Conservation (phyloP, 169 alveolate genomes). For the Plasmodium chabaudi region DNA sequence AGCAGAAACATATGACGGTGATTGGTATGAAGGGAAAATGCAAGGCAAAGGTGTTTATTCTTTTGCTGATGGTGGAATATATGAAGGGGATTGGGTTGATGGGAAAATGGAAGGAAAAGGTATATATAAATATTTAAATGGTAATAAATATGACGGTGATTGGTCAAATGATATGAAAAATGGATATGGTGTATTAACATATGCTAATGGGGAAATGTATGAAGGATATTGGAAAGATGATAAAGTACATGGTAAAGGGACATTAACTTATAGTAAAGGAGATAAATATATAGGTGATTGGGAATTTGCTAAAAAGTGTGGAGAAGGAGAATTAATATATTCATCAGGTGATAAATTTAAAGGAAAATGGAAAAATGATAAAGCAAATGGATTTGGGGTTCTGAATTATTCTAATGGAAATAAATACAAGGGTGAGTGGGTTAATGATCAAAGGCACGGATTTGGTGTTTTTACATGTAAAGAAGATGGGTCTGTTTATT, state of each 20-base stretch:
- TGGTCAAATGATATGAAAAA: conserved; percentile 95
- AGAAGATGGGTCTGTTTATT: conserved; percentile 91
- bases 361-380: conserved; percentile 95
- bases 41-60: conserved; percentile 94
- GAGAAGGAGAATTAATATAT: conserved; percentile 95
- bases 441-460: conserved; percentile 93
- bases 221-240: conserved; percentile 96
- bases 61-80: conserved; percentile 94
- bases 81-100: conserved; percentile 97
- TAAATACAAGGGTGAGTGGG: conserved; percentile 94
- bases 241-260: conserved; percentile 94
- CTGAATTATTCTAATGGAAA: conserved; percentile 94
- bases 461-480: conserved; percentile 91
- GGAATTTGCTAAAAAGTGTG: conserved; percentile 94
- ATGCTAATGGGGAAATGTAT: conserved; percentile 93
- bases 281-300: conserved; percentile 96
- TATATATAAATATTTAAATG: conserved; percentile 91
- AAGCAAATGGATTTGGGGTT: conserved; percentile 96
- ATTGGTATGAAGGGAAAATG: conserved; percentile 94
- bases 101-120: conserved; percentile 97
- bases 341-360: conserved; percentile 92
- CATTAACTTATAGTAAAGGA: conserved; percentile 90
- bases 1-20: conserved; percentile 93
- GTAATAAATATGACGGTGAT: conserved; percentile 95
- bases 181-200: conserved; percentile 93